Conservation (phyloP, 2,329 filamentous ascomycete genomes). For the Trichoderma sp. region DNA sequence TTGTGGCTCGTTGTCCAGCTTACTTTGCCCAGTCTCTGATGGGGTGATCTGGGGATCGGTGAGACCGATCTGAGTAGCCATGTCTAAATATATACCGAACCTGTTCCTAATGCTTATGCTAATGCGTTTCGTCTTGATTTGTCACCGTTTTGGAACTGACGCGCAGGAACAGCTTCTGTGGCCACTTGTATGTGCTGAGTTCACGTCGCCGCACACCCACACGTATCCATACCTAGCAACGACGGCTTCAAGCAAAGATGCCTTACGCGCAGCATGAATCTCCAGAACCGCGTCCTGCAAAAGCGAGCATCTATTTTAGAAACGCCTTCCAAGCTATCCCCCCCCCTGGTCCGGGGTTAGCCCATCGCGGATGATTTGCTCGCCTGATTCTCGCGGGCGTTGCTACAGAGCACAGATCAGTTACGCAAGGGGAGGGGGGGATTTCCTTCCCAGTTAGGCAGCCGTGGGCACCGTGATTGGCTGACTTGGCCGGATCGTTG, state of each 20-base stretch:
- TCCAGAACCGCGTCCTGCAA: not conserved
- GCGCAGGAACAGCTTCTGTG: not conserved
- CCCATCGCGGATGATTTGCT: not conserved
- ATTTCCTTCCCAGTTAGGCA: conserved; percentile 1
- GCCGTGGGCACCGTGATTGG: not conserved
- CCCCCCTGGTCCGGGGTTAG: no score
- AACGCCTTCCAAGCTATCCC: not conserved
- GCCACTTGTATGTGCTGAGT: not conserved
- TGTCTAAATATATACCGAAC: not conserved
- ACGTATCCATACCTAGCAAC: not conserved
- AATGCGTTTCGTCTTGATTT: not conserved
- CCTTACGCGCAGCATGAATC: not conserved
- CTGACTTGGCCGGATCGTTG: not conserved
- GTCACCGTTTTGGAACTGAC: not conserved
- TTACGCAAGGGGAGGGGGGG: not conserved
- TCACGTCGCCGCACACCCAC: not conserved
- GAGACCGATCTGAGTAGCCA: not conserved
- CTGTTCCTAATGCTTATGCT: not conserved
- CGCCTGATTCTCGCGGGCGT: not conserved
- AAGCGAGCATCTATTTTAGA: not conserved
- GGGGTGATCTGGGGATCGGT: not conserved
- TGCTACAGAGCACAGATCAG: not conserved
- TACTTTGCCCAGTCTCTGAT: not conserved
- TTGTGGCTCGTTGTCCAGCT: not conserved
- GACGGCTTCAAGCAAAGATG: accelerated